These are phyloP conservation scores for Gamarada debralockiae DNA, from an alignment of 495 filamentous ascomycete species.

Conservation along the genomic window DNA sequence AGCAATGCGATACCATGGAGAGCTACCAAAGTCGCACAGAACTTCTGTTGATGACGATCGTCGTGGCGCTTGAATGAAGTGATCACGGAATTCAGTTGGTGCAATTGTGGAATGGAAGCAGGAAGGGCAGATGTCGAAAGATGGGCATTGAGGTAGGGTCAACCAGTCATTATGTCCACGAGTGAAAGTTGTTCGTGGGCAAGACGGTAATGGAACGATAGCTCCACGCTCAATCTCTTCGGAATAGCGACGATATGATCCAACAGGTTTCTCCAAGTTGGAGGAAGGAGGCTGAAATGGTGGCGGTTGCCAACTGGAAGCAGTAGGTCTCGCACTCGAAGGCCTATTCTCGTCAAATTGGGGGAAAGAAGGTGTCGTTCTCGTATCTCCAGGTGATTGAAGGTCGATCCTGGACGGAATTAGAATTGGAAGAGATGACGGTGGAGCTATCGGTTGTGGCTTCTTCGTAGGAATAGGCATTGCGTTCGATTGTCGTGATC, in stretches of 20 bases:
- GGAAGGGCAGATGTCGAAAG: constrained; percentile 60
- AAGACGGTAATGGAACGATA: constrained; percentile 40
- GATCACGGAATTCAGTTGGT: constrained; percentile 46
- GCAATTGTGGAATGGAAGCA: constrained; percentile 53
- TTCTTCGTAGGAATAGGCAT: constrained; percentile 3
- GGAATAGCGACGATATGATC: constrained; percentile 24
- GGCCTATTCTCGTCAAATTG: constrained; percentile 17
- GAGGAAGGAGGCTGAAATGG: constrained; percentile 19
- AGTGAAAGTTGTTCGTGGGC: constrained; percentile 46
- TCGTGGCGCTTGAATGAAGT: constrained; percentile 44
- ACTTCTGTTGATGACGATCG: constrained; percentile 37
- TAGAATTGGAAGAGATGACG: constrained; percentile 14
- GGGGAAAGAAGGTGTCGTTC: constrained; percentile 5
- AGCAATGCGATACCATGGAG: constrained; percentile 62
- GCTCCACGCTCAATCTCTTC: constrained; percentile 22
- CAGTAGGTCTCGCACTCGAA: not conserved
- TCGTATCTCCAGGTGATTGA: constrained; percentile 14
- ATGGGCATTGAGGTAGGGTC: constrained; percentile 50
- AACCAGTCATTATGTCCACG: constrained; percentile 61
- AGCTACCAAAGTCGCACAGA: constrained; percentile 54
- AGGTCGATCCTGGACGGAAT: constrained; percentile 14
- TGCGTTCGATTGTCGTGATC: constrained; percentile 16
- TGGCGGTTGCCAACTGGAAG: constrained; percentile 21
- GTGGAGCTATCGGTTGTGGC: constrained; percentile 2
- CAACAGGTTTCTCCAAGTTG: constrained; percentile 19